Base-by-base conservation (phyloP, 306 rosid species). In the Rosa persica region DNA sequence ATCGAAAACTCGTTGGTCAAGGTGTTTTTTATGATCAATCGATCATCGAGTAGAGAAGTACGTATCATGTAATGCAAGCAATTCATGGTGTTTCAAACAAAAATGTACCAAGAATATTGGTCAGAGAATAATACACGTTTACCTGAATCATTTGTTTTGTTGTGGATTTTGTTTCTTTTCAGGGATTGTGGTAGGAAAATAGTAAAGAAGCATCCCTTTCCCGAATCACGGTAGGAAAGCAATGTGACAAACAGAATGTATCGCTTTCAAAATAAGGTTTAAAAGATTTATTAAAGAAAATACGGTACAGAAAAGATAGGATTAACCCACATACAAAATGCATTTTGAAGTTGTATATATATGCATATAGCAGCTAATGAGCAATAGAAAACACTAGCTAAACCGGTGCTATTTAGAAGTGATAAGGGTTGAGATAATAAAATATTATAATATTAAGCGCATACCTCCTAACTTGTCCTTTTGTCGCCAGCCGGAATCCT, bases 381-480 rank as follows among this genome's bases (percentile, higher is more conserved):
- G 38, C 49, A 73, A n/a, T 5, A 5, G 39, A n/a, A 73, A 39
- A 38, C 22, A 30, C 5, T n/a, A n/a, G 8, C 69, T 40, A 16
- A 58, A 60, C 2, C 25, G 66, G 38, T 73, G 39, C 66, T 7
- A n/a, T 23, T 74, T 23, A 23, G 15, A 51, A 39, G 36, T 38
- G 49, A n/a, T 61, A 38, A 36, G 16, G 58, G 79, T 61, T 75
- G 9, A 40, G 47, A 44, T 75, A 75, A 44, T 75, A 75, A 27
- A 17, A 3, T 4, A 1, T 10, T 44, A 17, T 30, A 61, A 25
- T 39, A 39, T 27, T 0, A 75, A 55, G 44, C 40, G 42, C 12
- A 34, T 34, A 7, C 69, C 69, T 5, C 10, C 40, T 54, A 57
- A 16, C 16, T 23, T 25, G 2, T 43, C 40, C 38, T 55, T 5